Evolutionary conservation across 495 filamentous ascomycete genomes (phyloP).

Genomic region (Umbilicaria muhlenbergii): DNA sequence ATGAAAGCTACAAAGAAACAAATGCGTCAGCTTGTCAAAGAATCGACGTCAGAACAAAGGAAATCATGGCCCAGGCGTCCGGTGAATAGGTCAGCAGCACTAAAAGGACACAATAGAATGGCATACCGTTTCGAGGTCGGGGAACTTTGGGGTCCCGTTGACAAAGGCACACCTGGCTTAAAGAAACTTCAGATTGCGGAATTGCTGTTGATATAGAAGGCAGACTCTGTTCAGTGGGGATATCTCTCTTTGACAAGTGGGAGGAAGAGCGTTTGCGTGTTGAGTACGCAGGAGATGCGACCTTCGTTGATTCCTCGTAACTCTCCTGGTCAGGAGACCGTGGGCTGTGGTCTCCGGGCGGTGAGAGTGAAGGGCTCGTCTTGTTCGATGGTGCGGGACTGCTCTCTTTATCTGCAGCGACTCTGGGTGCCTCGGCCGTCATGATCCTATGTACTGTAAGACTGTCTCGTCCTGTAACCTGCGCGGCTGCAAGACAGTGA

Average conservation of each 20-base stretch:
- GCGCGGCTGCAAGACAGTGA: slow-evolving; percentile 21
- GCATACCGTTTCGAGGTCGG: slow-evolving; percentile 83
- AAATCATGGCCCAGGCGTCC: slow-evolving; percentile 5
- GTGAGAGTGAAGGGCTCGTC: not conserved
- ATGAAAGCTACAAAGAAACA: slow-evolving; percentile 64
- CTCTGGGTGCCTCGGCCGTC: slow-evolving; percentile 22
- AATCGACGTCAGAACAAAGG: slow-evolving; percentile 1
- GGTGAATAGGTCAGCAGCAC: not conserved
- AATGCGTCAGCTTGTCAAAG: slow-evolving; percentile 3
- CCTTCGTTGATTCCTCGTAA: slow-evolving; percentile 5
- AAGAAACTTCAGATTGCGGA: slow-evolving; percentile 18
- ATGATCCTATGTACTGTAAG: slow-evolving; percentile 37
- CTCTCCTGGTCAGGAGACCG: slow-evolving; percentile 3
- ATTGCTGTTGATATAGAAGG: not conserved
- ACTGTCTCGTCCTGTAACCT: slow-evolving; percentile 19
- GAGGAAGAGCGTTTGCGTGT: slow-evolving; percentile 2
- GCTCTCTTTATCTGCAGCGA: slow-evolving; percentile 1
- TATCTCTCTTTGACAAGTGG: not conserved
- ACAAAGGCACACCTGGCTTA: slow-evolving; percentile 69
- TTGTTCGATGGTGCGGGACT: not conserved
- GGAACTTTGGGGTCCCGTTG: slow-evolving; percentile 89
- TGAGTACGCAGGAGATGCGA: too few species aligned
- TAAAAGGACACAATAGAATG: too few species aligned
- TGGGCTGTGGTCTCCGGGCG: not conserved
- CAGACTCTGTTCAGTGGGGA: not conserved